Conservation (phyloP, 495 filamentous ascomycete species). For the Annulohypoxylon stygium region DNA sequence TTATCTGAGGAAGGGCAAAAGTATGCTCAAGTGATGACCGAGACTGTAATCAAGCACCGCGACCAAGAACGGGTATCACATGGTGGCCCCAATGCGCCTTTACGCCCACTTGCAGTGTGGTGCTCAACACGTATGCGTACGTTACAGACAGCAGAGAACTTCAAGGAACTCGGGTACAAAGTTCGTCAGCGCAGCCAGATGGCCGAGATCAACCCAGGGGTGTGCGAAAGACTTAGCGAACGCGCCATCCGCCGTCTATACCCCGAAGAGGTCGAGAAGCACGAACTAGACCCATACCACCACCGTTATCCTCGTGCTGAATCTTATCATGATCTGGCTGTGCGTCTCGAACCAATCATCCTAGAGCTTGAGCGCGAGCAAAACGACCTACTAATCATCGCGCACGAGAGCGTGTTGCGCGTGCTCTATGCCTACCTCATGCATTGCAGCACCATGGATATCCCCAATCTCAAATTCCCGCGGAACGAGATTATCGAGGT, state of each 20-base stretch:
- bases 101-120: constrained; percentile 91
- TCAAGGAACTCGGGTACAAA: constrained; percentile 81
- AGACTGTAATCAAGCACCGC: constrained; percentile 82
- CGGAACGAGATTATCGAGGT: constrained; percentile 99
- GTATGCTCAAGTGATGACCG: constrained; percentile 91
- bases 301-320: constrained; percentile 96
- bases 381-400: constrained; percentile 96
- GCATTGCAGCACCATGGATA: constrained; percentile 97
- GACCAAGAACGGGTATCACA: constrained; percentile 80
- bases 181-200: constrained; percentile 93
- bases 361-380: constrained; percentile 97
- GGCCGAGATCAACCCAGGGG: constrained; percentile 95
- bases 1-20: constrained; percentile 83
- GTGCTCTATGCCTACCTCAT: constrained; percentile 98
- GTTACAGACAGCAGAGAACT: constrained; percentile 87
- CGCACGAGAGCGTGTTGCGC: constrained; percentile 95
- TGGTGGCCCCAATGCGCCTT: constrained; percentile 74
- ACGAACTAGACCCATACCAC: constrained; percentile 96
- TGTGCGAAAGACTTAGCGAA: constrained; percentile 91
- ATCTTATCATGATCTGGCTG: constrained; percentile 98
- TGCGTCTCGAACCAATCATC: constrained; percentile 98
- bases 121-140: constrained; percentile 92
- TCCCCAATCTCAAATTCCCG: constrained; percentile 93
- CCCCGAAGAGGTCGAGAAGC: constrained; percentile 90
- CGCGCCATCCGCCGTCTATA: constrained; percentile 81